Base-by-base conservation (phyloP, 1,139 yeast species). In the Suhomyces choctaworum region DNA sequence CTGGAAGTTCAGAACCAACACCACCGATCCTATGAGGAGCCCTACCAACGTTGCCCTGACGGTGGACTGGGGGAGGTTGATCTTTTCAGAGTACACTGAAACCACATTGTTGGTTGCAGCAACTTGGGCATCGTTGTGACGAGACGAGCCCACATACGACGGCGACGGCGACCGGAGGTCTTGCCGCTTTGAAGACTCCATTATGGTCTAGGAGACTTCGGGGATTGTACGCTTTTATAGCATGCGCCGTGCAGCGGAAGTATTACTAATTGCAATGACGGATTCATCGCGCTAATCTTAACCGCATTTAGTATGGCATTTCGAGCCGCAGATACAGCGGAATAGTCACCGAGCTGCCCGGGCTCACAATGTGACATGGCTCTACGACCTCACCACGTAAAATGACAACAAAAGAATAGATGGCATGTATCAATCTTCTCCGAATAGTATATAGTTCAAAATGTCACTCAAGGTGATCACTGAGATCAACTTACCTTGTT, bases 391-490 rank as follows among this genome's bases (percentile, higher is more conserved):
- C n/a, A n/a, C n/a, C n/a, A n/a, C n/a, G n/a, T n/a, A n/a, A n/a
- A n/a, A n/a, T n/a, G n/a, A n/a, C n/a, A n/a, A n/a, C n/a, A n/a
- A n/a, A n/a, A n/a, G n/a, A n/a, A n/a, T n/a, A n/a, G n/a, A n/a
- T n/a, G n/a, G n/a, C n/a, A n/a, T n/a, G 20, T 8, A 8, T 44
- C 56, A 68, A 45, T 65, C 75, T 47, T 80, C 86, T 19, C 83
- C 89, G 56, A 81, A 78, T 45, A 88, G 69, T 37, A 92, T 77
- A 58, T 92, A 94, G 58, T 80, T 78, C 51, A 94, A 74, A 40
- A 92, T 89, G 60, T 94, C 99, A 57, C 96, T 87, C 52, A 94
- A 69, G 1, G 97, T 87, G 40, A 92, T 81, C 27, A 92, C 92
- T 25, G 96, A 95, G 31, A 81, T 66, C 48, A 92, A 68, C 40